Conservation (phyloP, 2,329 filamentous ascomycete species). For the Bretziella fagacearum region DNA sequence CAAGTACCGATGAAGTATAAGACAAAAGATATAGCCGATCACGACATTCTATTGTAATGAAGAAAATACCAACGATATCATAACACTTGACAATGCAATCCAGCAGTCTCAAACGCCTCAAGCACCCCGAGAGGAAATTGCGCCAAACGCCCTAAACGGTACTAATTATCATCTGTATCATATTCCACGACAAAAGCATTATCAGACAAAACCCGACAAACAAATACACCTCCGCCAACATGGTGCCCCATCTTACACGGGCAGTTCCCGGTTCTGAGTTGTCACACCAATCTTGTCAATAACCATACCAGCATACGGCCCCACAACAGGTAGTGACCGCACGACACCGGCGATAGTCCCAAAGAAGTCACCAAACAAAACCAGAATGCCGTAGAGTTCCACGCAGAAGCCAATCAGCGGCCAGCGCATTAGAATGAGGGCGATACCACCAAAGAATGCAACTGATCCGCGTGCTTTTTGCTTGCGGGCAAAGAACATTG, state of each 20-base stretch:
- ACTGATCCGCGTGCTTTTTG: conserved; percentile 86
- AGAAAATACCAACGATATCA: no score
- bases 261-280: conserved; percentile 58
- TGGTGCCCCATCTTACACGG: no score
- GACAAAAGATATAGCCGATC: no score
- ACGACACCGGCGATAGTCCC: conserved; percentile 83
- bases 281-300: conserved; percentile 56
- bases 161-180: not conserved
- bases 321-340: conserved; percentile 66
- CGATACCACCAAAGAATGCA: conserved; percentile 69
- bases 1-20: no score
- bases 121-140: not conserved
- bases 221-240: not conserved
- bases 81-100: not conserved
- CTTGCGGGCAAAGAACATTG: conserved; percentile 82
- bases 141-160: conserved; percentile 1
- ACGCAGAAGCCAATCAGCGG: conserved; percentile 78
- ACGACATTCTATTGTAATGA: no score
- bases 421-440: conserved; percentile 79
- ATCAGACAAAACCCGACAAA: not conserved
- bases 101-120: not conserved
- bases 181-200: conserved; percentile 6
- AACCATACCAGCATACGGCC: conserved; percentile 62
- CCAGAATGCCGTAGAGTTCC: conserved; percentile 81
- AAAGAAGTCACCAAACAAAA: conserved; percentile 92